Evolutionary conservation across 805 yeast species (phyloP), one percentile per base, ranked within the genome.

Genomic region (Candida silvatica): DNA sequence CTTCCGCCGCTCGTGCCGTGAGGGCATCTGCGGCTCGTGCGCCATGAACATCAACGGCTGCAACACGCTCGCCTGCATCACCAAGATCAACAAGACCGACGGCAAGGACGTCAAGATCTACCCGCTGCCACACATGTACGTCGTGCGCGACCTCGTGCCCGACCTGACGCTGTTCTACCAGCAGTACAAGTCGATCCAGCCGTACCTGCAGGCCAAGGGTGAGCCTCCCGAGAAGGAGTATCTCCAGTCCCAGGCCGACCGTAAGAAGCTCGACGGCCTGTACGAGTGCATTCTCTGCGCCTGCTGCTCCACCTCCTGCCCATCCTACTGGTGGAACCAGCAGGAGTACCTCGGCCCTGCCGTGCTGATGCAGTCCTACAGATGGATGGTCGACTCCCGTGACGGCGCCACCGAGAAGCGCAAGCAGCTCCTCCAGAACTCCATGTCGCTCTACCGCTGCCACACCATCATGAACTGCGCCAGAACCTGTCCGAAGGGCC

Each of bases 271-370:
- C 56, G 97, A 92, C 61, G 98, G 98, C 38, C 67, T 92, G 48
- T 90, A 90, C 67, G 97, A 90, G 67, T 90, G 98, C 71, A 90
- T 90, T 53, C 69, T 90, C 58, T 90, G 98, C 69, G 98, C 98
- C 8, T 88, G 98, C 67, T 90, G 98, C 66, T 88, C 97, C 24
- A 92, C 98, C 35, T 80, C 97, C 15, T 92, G 98, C 70, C 98
- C 98, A 36, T 88, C 97, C 3, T 92, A 92, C 74, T 92, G 98
- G 98, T 92, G 98, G 98, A 92, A 92, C 68, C 95, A 86, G 68
- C 95, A 88, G 66, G 94, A 92, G 70, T 92, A 92, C 66, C 69
- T 92, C 51, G 98, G 98, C 38, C 98, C 98, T 18, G 98, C 98
- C 20, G 97, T 92, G 37, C 74, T 92, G 62, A 84, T 92, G 96